A percentile compares a stretch with the other conserved stretches of the same genome.
phyloP scores from a whole-genome alignment of 2,329 filamentous ascomycete species.

The Hymenoscyphus fructigenus region DNA sequence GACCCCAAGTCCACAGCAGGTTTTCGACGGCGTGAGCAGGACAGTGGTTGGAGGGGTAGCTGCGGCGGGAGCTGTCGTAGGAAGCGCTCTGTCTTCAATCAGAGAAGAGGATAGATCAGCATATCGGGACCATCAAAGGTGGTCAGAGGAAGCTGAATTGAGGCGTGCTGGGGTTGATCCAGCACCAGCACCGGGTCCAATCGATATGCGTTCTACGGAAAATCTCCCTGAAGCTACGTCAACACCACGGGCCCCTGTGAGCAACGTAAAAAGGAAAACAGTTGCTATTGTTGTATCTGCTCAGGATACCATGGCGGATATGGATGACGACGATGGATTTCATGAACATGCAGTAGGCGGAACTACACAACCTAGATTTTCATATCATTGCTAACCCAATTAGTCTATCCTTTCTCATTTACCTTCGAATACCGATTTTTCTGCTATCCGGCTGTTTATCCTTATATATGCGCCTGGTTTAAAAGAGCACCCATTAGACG shows the following conservation, averaged over 20 bases:
- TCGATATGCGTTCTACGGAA: constrained; percentile 28
- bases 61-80: constrained; percentile 78
- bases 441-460: constrained; percentile 75
- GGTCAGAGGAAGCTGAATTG: constrained; percentile 85
- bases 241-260: constrained; percentile 22
- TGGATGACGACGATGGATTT: constrained; percentile 59
- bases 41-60: constrained; percentile 78
- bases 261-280: constrained; percentile 58
- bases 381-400: constrained; percentile 17
- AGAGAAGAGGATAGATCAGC: constrained; percentile 79
- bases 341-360: constrained; percentile 79
- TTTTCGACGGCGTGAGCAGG: constrained; percentile 80
- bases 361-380: neutral
- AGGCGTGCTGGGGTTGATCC: constrained; percentile 50
- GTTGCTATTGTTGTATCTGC: constrained; percentile 90
- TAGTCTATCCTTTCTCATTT: constrained; percentile 88
- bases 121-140: constrained; percentile 83
- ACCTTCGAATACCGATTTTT: constrained; percentile 71
- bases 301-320: constrained; percentile 59
- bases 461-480: constrained; percentile 84
- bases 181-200: constrained; percentile 22
- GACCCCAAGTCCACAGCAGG: constrained; percentile 83
- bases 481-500: constrained; percentile 62
- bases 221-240: constrained; percentile 32
- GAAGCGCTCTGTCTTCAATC: constrained; percentile 79